phyloP scores from a whole-genome alignment of 345 rosid genomes.

The Salix brachista region DNA sequence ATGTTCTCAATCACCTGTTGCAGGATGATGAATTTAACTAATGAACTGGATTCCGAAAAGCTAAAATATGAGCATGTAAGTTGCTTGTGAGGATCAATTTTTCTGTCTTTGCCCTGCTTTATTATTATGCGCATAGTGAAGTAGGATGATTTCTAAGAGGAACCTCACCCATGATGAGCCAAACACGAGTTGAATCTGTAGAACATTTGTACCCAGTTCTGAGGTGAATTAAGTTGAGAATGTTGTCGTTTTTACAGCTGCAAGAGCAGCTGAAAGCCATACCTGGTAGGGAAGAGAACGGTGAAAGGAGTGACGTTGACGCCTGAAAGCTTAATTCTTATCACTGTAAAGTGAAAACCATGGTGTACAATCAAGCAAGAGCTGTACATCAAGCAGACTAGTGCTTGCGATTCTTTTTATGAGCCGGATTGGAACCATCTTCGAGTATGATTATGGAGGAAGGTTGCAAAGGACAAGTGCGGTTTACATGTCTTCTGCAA shows the following conservation, averaged over 20 bases:
- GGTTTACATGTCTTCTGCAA: slow-evolving; percentile 6
- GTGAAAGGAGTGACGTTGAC: slow-evolving; percentile 38
- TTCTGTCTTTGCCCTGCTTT: background rate
- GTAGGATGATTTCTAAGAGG: background rate
- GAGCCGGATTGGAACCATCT: slow-evolving; percentile 2
- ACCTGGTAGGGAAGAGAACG: slow-evolving; percentile 49
- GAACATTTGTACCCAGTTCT: background rate
- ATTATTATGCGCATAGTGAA: background rate
- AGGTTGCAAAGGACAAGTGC: background rate
- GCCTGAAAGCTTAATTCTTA: slow-evolving; percentile 17
- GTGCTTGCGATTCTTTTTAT: slow-evolving; percentile 14
- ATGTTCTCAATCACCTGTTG: slow-evolving; percentile 9
- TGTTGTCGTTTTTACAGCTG: slow-evolving; percentile 42
- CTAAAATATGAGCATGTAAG: slow-evolving; percentile 66
- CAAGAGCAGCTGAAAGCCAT: slow-evolving; percentile 54
- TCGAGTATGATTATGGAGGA: background rate
- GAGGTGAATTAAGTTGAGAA: background rate
- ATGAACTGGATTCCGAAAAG: slow-evolving; percentile 73
- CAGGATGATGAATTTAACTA: slow-evolving; percentile 71
- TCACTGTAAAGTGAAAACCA: slow-evolving; percentile 19
- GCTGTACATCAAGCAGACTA: slow-evolving; percentile 26
- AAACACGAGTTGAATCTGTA: background rate
- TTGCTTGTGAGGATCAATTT: slow-evolving; percentile 1
- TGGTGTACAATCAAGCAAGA: slow-evolving; percentile 25
- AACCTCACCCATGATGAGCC: background rate